phyloP scores from a whole-genome alignment of 192 early-diverging fungal genomes.

The Obelidium mucronatum region DNA sequence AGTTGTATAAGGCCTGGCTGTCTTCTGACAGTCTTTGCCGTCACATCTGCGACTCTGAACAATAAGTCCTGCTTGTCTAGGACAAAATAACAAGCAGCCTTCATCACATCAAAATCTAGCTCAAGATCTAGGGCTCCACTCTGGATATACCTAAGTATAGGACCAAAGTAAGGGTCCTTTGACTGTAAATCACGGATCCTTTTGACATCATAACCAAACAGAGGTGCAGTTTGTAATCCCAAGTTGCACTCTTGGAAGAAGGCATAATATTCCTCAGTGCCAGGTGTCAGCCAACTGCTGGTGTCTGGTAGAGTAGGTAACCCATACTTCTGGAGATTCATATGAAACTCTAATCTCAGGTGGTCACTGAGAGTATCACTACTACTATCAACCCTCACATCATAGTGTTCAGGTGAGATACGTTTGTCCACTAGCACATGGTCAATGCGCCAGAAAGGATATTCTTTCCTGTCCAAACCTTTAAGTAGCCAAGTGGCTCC shows the following conservation, averaged over 20 bases:
- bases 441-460: constrained; percentile 25
- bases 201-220: not conserved
- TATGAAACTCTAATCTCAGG: not conserved
- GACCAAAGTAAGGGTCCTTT: not conserved
- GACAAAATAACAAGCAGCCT: not conserved
- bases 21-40: not conserved
- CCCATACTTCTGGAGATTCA: not conserved
- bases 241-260: not conserved
- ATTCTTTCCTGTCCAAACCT: not conserved
- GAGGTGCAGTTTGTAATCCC: not conserved
- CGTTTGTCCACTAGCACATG: constrained; percentile 7
- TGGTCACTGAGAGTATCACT: not conserved
- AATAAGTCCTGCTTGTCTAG: not conserved
- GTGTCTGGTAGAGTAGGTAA: not conserved
- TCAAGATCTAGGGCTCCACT: not conserved
- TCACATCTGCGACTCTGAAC: not conserved
- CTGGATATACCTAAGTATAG: not conserved
- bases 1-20: not conserved
- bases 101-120: not conserved
- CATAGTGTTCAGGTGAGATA: not conserved
- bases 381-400: not conserved
- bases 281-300: not conserved
- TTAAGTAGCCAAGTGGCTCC: constrained; percentile 9
- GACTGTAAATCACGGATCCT: not conserved
- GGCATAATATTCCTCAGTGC: not conserved